These are phyloP conservation scores for Phytophthora vignae DNA, from an alignment of 352 stramenopile species.

Conservation along the genomic window DNA sequence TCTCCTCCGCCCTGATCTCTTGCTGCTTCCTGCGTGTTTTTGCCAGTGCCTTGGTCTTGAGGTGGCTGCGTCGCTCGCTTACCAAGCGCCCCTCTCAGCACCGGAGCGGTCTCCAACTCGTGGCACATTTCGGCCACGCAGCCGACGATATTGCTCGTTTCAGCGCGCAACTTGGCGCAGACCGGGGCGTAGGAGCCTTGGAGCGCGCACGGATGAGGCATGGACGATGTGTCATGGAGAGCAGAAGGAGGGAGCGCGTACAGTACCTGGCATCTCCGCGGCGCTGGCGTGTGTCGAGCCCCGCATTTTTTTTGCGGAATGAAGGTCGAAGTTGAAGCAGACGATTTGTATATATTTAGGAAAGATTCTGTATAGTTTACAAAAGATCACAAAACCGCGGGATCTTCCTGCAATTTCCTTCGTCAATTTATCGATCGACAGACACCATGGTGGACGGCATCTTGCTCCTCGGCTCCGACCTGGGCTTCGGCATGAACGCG, in stretches of 20 bases:
- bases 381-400: neutral
- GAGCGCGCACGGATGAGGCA: neutral
- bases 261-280: conserved; percentile 4
- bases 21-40: neutral
- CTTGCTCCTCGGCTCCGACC: conserved; percentile 46
- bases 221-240: neutral
- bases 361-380: conserved; percentile 2
- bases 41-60: neutral
- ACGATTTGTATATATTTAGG: conserved; percentile 4
- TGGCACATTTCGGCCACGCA: conserved; percentile 15
- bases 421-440: neutral
- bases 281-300: neutral
- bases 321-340: conserved; percentile 38
- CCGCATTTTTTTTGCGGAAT: conserved; percentile 32
- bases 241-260: neutral
- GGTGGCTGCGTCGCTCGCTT: neutral
- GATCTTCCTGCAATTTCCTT: conserved; percentile 5
- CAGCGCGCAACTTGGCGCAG: conserved; percentile 14
- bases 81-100: neutral
- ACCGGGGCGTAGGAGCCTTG: neutral
- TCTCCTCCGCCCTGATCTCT: neutral
- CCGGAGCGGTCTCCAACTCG: conserved; percentile 6
- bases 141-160: conserved; percentile 23
- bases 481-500: conserved; percentile 71
- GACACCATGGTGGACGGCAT: conserved; percentile 27